Percentiles rank a stretch among this genome's conserved stretches.
Evolutionary conservation across 2,329 filamentous ascomycete species (phyloP).

Genomic region (Epichloe aotearoae): DNA sequence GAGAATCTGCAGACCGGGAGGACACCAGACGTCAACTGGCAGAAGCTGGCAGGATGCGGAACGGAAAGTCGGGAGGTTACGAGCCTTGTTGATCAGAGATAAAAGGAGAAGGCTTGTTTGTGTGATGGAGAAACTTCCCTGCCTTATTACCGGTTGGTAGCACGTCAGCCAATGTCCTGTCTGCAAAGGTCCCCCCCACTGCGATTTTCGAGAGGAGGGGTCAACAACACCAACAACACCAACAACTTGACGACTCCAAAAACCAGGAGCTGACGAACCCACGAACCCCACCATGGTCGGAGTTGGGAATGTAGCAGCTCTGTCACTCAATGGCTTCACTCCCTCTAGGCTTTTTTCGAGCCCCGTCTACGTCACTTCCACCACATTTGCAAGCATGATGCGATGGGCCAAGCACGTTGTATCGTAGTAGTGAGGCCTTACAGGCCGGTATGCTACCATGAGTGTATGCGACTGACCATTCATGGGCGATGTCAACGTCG

Average conservation of each 20-base stretch:
- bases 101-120: background rate
- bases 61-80: background rate
- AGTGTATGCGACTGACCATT: too few relatives aligned
- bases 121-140: conserved; percentile 2
- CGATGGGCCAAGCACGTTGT: too few relatives aligned
- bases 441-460: too few relatives aligned
- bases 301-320: too few relatives aligned
- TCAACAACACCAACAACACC: background rate
- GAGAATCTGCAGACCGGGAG: conserved; percentile 1
- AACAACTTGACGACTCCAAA: conserved; percentile 1
- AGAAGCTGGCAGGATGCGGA: background rate
- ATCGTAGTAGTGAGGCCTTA: too few relatives aligned
- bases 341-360: background rate
- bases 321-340: too few relatives aligned
- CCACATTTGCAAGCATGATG: too few relatives aligned
- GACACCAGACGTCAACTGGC: conserved; percentile 1
- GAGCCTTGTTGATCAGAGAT: background rate
- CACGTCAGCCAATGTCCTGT: conserved; percentile 3
- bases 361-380: too few relatives aligned
- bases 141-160: background rate
- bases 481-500: too few relatives aligned
- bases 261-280: conserved; percentile 2
- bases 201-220: conserved; percentile 8
- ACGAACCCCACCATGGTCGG: background rate
- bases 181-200: conserved; percentile 5